Conservation (phyloP, 768 basidiomycete genomes). For the Amanita muscaria region DNA sequence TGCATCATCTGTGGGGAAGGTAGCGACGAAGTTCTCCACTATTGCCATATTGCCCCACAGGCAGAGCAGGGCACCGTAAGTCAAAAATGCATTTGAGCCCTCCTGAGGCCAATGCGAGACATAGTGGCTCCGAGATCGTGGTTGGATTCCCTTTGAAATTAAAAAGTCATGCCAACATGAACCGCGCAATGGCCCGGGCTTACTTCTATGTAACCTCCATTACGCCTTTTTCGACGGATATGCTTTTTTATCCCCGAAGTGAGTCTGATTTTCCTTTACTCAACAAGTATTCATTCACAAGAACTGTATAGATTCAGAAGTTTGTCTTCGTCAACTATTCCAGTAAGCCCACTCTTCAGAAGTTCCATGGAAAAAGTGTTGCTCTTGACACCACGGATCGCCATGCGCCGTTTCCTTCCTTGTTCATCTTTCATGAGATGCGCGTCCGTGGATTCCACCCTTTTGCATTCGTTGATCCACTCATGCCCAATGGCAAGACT, state of each 20-base stretch:
- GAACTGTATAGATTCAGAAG: constrained; percentile 14
- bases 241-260: neutral
- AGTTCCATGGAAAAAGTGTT: constrained; percentile 25
- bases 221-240: neutral
- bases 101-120: neutral
- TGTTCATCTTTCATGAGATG: constrained; percentile 29
- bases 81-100: neutral
- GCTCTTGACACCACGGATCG: constrained; percentile 21
- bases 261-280: neutral
- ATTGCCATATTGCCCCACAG: neutral
- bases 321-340: constrained; percentile 26
- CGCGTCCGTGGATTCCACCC: constrained; percentile 24
- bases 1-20: constrained; percentile 1
- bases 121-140: neutral
- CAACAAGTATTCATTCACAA: constrained; percentile 9
- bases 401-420: constrained; percentile 24
- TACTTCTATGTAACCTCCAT: neutral
- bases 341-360: constrained; percentile 6
- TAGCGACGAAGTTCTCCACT: neutral
- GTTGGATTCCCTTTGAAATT: neutral
- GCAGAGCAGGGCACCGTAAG: neutral
- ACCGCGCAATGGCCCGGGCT: neutral
- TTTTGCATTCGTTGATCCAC: constrained; percentile 16
- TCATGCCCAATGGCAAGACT: constrained; percentile 14
- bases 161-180: neutral